Conservation (phyloP, 2,329 filamentous ascomycete species). For the Sarocladium brachiariae region DNA sequence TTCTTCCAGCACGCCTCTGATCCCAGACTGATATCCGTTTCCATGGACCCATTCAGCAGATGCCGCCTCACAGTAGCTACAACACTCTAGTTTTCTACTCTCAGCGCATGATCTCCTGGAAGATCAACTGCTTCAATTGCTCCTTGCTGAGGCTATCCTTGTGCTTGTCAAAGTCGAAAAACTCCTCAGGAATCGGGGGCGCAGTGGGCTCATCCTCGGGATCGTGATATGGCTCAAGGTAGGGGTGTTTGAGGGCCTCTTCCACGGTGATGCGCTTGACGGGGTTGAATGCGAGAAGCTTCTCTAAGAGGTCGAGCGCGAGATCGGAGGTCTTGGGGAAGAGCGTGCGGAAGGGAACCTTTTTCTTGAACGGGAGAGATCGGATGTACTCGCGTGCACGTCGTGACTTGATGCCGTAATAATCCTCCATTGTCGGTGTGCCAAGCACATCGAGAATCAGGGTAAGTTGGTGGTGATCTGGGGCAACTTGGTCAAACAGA, state of each 20-base stretch:
- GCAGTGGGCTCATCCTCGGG: constrained; percentile 97
- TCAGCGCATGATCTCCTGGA: constrained; percentile 83
- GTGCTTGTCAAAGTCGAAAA: constrained; percentile 99
- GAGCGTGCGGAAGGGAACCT: constrained; percentile 93
- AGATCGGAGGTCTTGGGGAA: constrained; percentile 99
- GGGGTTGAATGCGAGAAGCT: constrained; percentile 94
- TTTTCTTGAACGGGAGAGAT: constrained; percentile 98
- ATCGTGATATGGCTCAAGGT: constrained; percentile 97
- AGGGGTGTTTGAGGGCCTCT: constrained; percentile 93
- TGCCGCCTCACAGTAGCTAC: too few species aligned
- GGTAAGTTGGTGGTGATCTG: constrained; percentile 96
- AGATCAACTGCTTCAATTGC: constrained; percentile 95
- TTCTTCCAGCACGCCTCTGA: not conserved
- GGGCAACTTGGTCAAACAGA: not conserved
- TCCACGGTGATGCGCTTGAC: constrained; percentile 98
- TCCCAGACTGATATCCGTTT: not conserved
- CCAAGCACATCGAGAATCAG: constrained; percentile 95
- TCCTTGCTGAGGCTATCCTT: constrained; percentile 99
- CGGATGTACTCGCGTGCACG: constrained; percentile 97
- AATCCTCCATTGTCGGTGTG: constrained; percentile 99
- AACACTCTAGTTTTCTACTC: too few species aligned
- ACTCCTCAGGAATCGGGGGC: constrained; percentile 93
- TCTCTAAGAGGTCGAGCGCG: constrained; percentile 89
- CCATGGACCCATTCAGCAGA: too few species aligned
- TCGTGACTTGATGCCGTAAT: constrained; percentile 98